These are phyloP conservation scores for Protea cynaroides DNA, from an alignment of 164 flowering plant species.

Conservation along the genomic window DNA sequence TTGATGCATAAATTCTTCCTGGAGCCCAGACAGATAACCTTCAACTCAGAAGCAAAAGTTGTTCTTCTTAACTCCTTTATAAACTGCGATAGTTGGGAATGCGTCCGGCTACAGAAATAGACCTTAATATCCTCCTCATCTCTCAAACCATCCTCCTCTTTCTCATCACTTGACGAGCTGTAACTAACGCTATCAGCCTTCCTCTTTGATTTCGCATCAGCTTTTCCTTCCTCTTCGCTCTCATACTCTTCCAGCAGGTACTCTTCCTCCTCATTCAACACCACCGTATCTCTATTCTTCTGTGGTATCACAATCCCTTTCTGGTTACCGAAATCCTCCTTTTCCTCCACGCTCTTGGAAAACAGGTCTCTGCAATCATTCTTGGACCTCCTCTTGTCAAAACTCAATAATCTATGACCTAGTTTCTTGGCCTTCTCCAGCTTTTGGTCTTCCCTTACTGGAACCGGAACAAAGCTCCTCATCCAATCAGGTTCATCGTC, in stretches of 20 bases:
- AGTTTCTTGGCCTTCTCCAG: slow-evolving; percentile 20
- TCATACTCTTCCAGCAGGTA: slow-evolving; percentile 84
- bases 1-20: slow-evolving; percentile 88
- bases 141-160: slow-evolving; percentile 27
- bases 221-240: slow-evolving; percentile 59
- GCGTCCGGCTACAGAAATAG: slow-evolving; percentile 91
- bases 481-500: slow-evolving; percentile 96
- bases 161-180: slow-evolving; percentile 65
- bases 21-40: slow-evolving; percentile 72
- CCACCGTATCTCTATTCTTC: slow-evolving; percentile 20
- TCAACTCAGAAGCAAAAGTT: slow-evolving; percentile 49
- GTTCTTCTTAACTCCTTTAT: slow-evolving; percentile 83
- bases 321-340: slow-evolving; percentile 7
- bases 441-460: slow-evolving; percentile 19
- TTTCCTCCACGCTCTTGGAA: slow-evolving; percentile 1
- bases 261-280: slow-evolving; percentile 47
- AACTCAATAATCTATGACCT: slow-evolving; percentile 11
- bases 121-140: slow-evolving; percentile 49
- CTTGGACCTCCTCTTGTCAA: slow-evolving; percentile 16
- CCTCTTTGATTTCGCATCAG: slow-evolving; percentile 41
- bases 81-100: slow-evolving; percentile 96
- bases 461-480: slow-evolving; percentile 39
- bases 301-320: slow-evolving; percentile 12
- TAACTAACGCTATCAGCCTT: slow-evolving; percentile 33
- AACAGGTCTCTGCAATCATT: slow-evolving; percentile 18